These are phyloP conservation scores for Wickerhamiella musiphila DNA, from an alignment of 805 yeast species.

Conservation along the genomic window DNA sequence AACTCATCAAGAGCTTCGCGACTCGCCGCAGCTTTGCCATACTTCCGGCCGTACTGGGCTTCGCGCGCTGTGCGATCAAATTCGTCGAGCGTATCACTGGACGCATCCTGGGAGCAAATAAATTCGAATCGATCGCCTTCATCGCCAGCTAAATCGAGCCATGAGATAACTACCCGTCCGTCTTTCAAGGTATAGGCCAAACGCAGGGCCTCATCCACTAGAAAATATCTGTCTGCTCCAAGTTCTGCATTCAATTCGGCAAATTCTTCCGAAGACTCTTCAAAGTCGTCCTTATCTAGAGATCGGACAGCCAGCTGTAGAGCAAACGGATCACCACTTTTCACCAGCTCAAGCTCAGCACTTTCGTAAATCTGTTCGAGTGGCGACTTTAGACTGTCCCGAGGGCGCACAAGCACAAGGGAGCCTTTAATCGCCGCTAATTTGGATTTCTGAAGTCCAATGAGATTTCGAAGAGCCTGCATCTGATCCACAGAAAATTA, in stretches of 20 bases:
- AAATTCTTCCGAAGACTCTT: constrained; percentile 28
- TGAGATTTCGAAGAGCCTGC: too few relatives aligned
- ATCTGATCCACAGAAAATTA: too few relatives aligned
- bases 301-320: constrained; percentile 58
- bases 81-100: constrained; percentile 29
- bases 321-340: constrained; percentile 44
- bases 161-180: constrained; percentile 43
- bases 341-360: constrained; percentile 55
- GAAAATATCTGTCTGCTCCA: constrained; percentile 43
- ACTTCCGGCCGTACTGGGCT: constrained; percentile 65
- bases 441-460: neutral
- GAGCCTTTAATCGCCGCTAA: constrained; percentile 1
- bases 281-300: constrained; percentile 44
- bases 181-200: constrained; percentile 37
- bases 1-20: constrained; percentile 41
- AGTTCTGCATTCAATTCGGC: constrained; percentile 2
- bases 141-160: constrained; percentile 81
- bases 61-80: constrained; percentile 46
- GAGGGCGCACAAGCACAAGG: neutral
- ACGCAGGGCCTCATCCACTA: constrained; percentile 42
- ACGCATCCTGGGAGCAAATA: constrained; percentile 43
- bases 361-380: constrained; percentile 57
- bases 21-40: constrained; percentile 29
- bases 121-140: constrained; percentile 72
- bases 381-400: constrained; percentile 54